These are phyloP conservation scores for Paraurostyla sp. DNA, from an alignment of 73 alveolate genomes.

Conservation along the genomic window DNA sequence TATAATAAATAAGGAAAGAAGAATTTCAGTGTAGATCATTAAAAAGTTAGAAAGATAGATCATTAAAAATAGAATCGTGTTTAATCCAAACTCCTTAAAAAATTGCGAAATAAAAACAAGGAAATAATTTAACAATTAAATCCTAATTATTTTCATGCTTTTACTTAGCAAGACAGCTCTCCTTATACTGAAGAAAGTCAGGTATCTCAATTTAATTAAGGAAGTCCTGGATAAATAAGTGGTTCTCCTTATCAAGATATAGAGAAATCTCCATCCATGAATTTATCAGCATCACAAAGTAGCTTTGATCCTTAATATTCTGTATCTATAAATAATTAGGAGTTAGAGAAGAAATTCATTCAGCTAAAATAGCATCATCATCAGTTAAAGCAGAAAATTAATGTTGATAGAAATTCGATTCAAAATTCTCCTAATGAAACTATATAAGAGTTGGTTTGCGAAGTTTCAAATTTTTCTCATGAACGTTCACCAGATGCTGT, in stretches of 20 bases:
- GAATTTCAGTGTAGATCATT: conserved; percentile 32
- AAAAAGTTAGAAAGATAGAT: conserved; percentile 1
- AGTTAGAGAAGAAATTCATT: background rate
- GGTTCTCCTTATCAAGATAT: background rate
- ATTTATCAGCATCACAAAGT: conserved; percentile 6
- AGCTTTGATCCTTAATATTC: background rate
- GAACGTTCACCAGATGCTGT: conserved; percentile 37
- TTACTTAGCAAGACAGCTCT: background rate
- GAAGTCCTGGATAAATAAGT: background rate
- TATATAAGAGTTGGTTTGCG: background rate
- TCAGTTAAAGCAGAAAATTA: background rate
- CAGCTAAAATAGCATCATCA: conserved; percentile 18
- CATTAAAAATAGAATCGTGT: background rate
- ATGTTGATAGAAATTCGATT: background rate
- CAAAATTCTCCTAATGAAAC: conserved; percentile 5
- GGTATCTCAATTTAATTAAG: background rate
- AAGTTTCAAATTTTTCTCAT: background rate
- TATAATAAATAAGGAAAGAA: background rate
- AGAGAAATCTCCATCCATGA: conserved; percentile 19
- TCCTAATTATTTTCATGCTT: background rate
- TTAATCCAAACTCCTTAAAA: background rate
- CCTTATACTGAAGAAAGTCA: background rate
- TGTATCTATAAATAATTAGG: background rate
- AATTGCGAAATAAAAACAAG: conserved; percentile 11
- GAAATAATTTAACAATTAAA: background rate